phyloP scores from a whole-genome alignment of 306 rosid genomes.

The Medicago ruthenica region DNA sequence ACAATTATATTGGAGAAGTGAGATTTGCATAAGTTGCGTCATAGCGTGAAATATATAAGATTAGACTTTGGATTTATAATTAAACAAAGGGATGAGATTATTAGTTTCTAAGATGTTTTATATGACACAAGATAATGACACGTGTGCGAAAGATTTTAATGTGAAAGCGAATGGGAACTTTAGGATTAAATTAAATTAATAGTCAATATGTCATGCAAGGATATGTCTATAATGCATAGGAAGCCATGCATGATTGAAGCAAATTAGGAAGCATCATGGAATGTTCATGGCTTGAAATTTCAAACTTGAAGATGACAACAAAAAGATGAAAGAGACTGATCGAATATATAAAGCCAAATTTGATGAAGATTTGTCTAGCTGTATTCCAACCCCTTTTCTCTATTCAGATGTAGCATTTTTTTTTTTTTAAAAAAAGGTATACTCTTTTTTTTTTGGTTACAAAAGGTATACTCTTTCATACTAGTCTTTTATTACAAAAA shows the following conservation, averaged over 20 bases:
- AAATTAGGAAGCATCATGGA: conserved; percentile 28
- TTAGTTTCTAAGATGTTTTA: conserved; percentile 13
- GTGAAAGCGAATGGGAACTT: neutral
- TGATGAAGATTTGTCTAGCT: conserved; percentile 31
- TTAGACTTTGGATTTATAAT: too few relatives aligned
- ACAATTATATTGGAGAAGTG: conserved; percentile 13
- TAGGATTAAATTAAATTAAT: neutral
- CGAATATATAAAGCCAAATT: conserved; percentile 29
- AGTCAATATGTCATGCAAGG: neutral
- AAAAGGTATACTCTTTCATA: neutral
- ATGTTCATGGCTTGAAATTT: conserved; percentile 28
- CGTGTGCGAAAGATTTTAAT: conserved; percentile 10
- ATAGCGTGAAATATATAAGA: too few relatives aligned
- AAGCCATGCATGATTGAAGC: conserved; percentile 36
- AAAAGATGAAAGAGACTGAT: conserved; percentile 1
- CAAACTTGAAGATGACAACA: conserved; percentile 13
- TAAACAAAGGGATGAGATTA: too few relatives aligned
- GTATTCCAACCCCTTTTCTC: conserved; percentile 20
- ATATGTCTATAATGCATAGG: neutral
- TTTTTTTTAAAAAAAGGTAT: too few relatives aligned
- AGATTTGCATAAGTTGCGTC: conserved; percentile 16
- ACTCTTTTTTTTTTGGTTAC: too few relatives aligned
- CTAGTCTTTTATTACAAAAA: neutral
- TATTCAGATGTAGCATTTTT: neutral
- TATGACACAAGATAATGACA: conserved; percentile 8